Percentiles rank a stretch among this genome's conserved stretches.
Evolutionary conservation across 2,329 filamentous ascomycete species (phyloP).

Genomic region (Clathrospora elynae): DNA sequence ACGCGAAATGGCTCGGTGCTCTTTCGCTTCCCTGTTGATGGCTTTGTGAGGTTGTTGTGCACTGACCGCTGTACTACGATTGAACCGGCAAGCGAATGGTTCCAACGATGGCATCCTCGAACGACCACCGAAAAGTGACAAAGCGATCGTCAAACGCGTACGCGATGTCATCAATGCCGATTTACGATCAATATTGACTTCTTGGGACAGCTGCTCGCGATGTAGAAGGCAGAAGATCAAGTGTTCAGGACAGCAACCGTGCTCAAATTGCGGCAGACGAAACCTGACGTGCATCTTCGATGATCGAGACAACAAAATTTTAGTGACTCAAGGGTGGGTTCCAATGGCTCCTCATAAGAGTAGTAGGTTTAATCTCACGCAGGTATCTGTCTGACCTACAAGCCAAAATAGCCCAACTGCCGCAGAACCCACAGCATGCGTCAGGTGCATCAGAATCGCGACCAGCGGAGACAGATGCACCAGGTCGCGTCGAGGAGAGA

Average conservation of each 20-base stretch:
- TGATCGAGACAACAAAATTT: constrained; percentile 41
- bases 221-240: constrained; percentile 42
- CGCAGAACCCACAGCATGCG: constrained; percentile 10
- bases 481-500: constrained; percentile 3
- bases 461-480: constrained; percentile 5
- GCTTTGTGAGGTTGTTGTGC: too few relatives aligned
- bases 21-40: background rate
- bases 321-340: constrained; percentile 35
- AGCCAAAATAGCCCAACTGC: constrained; percentile 28
- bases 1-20: too few relatives aligned
- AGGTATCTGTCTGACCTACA: constrained; percentile 39
- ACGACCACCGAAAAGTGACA: constrained; percentile 27
- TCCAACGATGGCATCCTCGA: constrained; percentile 29
- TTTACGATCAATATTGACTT: constrained; percentile 4
- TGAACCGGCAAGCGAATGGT: background rate
- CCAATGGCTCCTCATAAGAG: background rate
- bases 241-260: constrained; percentile 40
- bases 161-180: background rate
- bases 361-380: background rate
- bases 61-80: too few relatives aligned
- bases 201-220: constrained; percentile 29
- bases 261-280: constrained; percentile 35
- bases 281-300: constrained; percentile 36
- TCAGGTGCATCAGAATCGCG: constrained; percentile 1
- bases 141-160: constrained; percentile 37